Evolutionary conservation across 371 early-diverging fungal genomes (phyloP).

Genomic region (Saksenaea vasiformis): DNA sequence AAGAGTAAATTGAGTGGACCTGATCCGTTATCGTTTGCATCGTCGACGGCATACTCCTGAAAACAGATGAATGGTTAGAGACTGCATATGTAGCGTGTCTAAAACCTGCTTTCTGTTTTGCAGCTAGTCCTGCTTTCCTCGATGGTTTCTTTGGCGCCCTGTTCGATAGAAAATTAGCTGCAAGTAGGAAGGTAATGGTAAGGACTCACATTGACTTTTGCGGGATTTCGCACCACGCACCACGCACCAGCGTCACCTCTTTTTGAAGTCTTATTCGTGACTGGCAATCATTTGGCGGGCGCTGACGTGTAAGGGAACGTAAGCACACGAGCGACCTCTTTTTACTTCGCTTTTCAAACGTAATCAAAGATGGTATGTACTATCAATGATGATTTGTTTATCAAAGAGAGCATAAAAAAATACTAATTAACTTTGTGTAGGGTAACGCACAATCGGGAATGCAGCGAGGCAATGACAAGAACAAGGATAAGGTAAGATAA

Average conservation of each 20-base stretch:
- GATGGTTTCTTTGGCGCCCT: slow-evolving; percentile 21
- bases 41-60: background rate
- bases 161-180: background rate
- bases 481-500: slow-evolving; percentile 59
- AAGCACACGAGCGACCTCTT: background rate
- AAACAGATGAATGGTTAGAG: background rate
- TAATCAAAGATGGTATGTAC: background rate
- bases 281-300: too few species aligned
- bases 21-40: background rate
- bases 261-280: too few species aligned
- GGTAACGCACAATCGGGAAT: slow-evolving; percentile 80
- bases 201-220: background rate
- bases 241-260: too few species aligned
- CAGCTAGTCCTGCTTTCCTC: slow-evolving; percentile 2
- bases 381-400: background rate
- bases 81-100: background rate
- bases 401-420: too few species aligned
- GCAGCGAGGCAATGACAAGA: slow-evolving; percentile 63
- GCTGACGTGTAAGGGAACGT: background rate
- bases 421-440: slow-evolving; percentile 37
- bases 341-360: background rate
- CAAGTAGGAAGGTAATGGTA: background rate
- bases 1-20: slow-evolving; percentile 37
- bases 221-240: too few species aligned
- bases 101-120: slow-evolving; percentile 6